Evolutionary conservation across 352 stramenopile species (phyloP), one percentile per base, ranked within the genome.

Genomic region (Pythium volutum): DNA sequence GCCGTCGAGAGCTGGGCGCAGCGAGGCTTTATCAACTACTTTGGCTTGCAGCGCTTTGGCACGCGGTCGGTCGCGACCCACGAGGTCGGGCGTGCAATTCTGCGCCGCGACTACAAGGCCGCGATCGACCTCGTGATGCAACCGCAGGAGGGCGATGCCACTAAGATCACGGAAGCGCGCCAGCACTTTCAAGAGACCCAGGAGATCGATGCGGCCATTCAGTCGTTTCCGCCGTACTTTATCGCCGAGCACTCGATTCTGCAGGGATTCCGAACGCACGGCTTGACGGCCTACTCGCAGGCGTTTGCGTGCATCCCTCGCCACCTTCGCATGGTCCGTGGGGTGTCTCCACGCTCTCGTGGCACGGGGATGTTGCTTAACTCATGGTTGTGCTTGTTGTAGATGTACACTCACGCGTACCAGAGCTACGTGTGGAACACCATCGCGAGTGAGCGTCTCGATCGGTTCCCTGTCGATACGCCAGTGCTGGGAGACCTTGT

Each of bases 21-120:
- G 6, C 65, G 75, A 27, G 96, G 97, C 8, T 99, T 98, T 72
- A 95, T 98, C 65, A 99, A 99, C 67, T 99, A 98, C 79, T 99
- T 98, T 78, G 97, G 97, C 4, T 83, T 98, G 50, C 97, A 99
- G 78, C 83, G 95, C 67, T 99, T 98, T 73, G 97, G 81, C 75
- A 98, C 79, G 73, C 93, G 84, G 39, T 87, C 79, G 59, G 96
- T 91, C 79, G 88, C 76, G 23, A 92, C 83, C 0, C 82, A 96
- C 48, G 77, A 97, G 55, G 88, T 98, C 27, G 97, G 97, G 20
- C 92, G 96, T 14, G 90, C 92, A 6, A 89, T 98, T 58, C 70
- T 99, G 38, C 87, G 93, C 51, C 91, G 89, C 25, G 87, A 99
- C 62, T 97, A 94, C 70, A 89, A 97, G 64, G 61, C 74, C 1